A percentile compares a stretch with the other conserved stretches of the same genome.
phyloP scores from a whole-genome alignment of 2,329 filamentous ascomycete species.

The Trematosphaeria pertusa region DNA sequence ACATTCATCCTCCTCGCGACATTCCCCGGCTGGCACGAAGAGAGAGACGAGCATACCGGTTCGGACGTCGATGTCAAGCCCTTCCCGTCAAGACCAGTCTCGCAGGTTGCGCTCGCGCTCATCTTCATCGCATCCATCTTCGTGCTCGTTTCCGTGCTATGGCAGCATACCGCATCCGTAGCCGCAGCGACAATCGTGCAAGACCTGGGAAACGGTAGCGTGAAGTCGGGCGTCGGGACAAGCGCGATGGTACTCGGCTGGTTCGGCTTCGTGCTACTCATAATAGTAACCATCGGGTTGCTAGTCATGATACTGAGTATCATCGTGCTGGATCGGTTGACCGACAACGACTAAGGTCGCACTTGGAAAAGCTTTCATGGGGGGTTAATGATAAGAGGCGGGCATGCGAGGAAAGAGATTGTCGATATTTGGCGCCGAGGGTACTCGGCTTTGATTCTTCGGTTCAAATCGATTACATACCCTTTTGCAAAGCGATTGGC shows the following conservation, averaged over 20 bases:
- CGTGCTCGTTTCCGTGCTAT: constrained; percentile 72
- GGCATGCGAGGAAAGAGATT: constrained; percentile 18
- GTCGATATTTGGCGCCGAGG: constrained; percentile 33
- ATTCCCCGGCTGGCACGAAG: constrained; percentile 97
- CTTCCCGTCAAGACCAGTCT: constrained; percentile 90
- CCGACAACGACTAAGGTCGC: constrained; percentile 47
- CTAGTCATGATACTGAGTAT: constrained; percentile 98
- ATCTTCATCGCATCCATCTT: constrained; percentile 78
- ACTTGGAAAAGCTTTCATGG: not conserved
- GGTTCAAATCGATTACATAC: constrained; percentile 37
- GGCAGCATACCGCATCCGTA: constrained; percentile 96
- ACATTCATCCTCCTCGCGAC: constrained; percentile 94
- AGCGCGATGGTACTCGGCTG: constrained; percentile 96
- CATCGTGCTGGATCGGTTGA: constrained; percentile 71
- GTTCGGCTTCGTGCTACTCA: constrained; percentile 93
- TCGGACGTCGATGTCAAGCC: constrained; percentile 91
- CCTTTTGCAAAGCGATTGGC: constrained; percentile 33
- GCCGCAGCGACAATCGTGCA: constrained; percentile 92
- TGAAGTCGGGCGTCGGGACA: constrained; percentile 87
- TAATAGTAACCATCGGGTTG: constrained; percentile 93
- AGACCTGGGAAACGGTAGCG: constrained; percentile 88
- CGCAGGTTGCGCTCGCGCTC: constrained; percentile 89
- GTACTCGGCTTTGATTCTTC: constrained; percentile 33
- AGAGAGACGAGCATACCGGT: constrained; percentile 75
- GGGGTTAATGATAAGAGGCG: constrained; percentile 4